A percentile compares a stretch with the other conserved stretches of the same genome.
These are phyloP conservation scores for Stentor roeselii DNA, from an alignment of 73 alveolate species.

Conservation along the genomic window DNA sequence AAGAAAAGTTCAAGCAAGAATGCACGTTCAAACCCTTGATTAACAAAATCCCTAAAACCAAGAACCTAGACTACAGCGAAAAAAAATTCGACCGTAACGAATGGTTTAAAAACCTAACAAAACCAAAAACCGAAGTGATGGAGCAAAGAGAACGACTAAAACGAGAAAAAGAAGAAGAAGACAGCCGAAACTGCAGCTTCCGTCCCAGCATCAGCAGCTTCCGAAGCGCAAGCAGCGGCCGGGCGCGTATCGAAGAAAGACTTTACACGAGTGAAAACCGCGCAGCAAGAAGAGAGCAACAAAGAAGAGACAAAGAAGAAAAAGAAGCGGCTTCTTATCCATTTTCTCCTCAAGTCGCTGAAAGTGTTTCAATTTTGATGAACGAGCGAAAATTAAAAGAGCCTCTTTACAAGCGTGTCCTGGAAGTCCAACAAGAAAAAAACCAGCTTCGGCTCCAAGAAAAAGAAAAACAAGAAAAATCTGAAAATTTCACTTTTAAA, in stretches of 20 bases:
- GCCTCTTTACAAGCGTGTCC: neutral
- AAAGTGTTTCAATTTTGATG: neutral
- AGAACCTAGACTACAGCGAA: neutral
- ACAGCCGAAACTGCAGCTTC: neutral
- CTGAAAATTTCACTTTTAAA: constrained; percentile 18
- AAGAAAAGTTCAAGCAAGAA: constrained; percentile 11
- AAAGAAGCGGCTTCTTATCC: constrained; percentile 18
- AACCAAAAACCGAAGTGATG: neutral
- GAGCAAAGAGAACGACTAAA: constrained; percentile 12
- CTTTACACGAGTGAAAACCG: neutral
- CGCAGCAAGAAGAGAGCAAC: neutral
- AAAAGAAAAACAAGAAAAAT: neutral
- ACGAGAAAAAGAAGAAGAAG: constrained; percentile 26
- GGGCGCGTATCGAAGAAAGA: neutral
- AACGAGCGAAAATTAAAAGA: neutral
- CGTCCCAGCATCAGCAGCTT: constrained; percentile 2
- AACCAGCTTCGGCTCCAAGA: neutral
- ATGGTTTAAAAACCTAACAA: constrained; percentile 5
- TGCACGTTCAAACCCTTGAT: neutral
- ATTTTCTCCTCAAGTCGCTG: constrained; percentile 18
- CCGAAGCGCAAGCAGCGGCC: neutral
- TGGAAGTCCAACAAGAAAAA: constrained; percentile 25
- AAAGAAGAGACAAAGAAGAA: constrained; percentile 18
- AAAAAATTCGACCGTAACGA: neutral
- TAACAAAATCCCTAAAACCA: neutral